Evolutionary conservation across 306 rosid genomes (phyloP).

Genomic region (Prunus fruticosa): DNA sequence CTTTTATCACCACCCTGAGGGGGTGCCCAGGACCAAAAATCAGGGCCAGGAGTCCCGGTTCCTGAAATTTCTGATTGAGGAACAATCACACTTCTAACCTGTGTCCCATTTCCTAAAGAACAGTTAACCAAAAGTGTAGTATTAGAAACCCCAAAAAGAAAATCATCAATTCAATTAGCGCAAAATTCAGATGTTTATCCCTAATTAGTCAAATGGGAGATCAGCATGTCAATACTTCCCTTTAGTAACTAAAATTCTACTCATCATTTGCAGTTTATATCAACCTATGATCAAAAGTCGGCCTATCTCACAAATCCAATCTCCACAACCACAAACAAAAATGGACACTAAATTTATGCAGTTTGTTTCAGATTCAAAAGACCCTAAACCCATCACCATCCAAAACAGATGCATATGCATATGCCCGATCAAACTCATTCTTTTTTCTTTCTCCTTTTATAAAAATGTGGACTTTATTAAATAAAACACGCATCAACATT

Average conservation of each 20-base stretch:
- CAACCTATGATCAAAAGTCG: neutral
- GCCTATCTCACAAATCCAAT: neutral
- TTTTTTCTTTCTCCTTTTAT: neutral
- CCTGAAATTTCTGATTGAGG: constrained; percentile 39
- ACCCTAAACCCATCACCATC: neutral
- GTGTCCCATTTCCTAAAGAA: constrained; percentile 26
- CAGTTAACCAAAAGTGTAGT: neutral
- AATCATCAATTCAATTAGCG: neutral
- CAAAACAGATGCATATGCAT: neutral
- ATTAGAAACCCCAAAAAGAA: neutral
- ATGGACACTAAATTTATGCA: neutral
- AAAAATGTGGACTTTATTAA: neutral
- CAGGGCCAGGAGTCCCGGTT: constrained; percentile 78
- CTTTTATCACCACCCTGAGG: constrained; percentile 38
- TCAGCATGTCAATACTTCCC: neutral
- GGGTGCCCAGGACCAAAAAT: constrained; percentile 98
- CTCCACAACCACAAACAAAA: neutral
- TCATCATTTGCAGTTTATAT: neutral
- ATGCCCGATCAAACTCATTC: neutral
- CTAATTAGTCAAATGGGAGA: neutral
- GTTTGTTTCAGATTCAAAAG: neutral
- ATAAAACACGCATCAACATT: neutral
- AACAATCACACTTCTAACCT: constrained; percentile 23
- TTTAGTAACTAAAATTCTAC: neutral
- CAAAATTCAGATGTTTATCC: neutral